Conservation (phyloP, 192 early-diverging fungal species). For the Coemansia sp. region DNA sequence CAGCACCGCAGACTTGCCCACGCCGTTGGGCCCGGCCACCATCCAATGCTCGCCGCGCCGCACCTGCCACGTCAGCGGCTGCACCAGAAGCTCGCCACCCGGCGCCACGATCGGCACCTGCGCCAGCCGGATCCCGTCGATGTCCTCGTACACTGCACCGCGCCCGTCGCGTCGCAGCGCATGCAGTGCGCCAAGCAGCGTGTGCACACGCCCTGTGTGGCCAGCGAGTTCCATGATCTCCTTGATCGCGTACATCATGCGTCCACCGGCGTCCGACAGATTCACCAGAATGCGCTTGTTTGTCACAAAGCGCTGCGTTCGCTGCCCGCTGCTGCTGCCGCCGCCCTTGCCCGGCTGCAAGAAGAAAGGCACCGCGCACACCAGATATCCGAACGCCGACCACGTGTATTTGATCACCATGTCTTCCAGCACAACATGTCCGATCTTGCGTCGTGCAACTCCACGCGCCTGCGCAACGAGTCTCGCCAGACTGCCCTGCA, state of each 20-base stretch:
- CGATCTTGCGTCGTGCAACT: slow-evolving; percentile 79
- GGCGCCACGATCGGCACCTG: slow-evolving; percentile 93
- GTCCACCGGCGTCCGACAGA: slow-evolving; percentile 88
- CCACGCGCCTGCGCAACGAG: slow-evolving; percentile 81
- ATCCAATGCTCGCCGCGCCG: slow-evolving; percentile 89
- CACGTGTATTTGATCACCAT: slow-evolving; percentile 97
- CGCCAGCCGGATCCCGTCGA: slow-evolving; percentile 76
- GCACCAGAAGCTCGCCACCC: slow-evolving; percentile 80
- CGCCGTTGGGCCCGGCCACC: slow-evolving; percentile 94
- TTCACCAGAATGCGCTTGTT: slow-evolving; percentile 90
- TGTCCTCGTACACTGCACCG: slow-evolving; percentile 44
- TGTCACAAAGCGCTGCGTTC: slow-evolving; percentile 86
- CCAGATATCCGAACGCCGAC: slow-evolving; percentile 85
- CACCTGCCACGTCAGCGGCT: slow-evolving; percentile 81
- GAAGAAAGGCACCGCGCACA: slow-evolving; percentile 87
- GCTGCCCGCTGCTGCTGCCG: slow-evolving; percentile 31
- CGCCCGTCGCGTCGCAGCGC: slow-evolving; percentile 61
- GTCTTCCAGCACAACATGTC: slow-evolving; percentile 93
- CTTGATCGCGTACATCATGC: slow-evolving; percentile 97
- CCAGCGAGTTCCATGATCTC: slow-evolving; percentile 89
- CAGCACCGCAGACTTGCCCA: slow-evolving; percentile 89
- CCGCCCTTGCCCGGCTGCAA: slow-evolving; percentile 57
- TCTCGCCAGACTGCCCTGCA: slow-evolving; percentile 71
- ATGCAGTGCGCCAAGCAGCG: slow-evolving; percentile 81
- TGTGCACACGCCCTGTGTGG: slow-evolving; percentile 83